phyloP scores from a whole-genome alignment of 1,284 basidiomycete species.

The Vanrija pseudolonga region DNA sequence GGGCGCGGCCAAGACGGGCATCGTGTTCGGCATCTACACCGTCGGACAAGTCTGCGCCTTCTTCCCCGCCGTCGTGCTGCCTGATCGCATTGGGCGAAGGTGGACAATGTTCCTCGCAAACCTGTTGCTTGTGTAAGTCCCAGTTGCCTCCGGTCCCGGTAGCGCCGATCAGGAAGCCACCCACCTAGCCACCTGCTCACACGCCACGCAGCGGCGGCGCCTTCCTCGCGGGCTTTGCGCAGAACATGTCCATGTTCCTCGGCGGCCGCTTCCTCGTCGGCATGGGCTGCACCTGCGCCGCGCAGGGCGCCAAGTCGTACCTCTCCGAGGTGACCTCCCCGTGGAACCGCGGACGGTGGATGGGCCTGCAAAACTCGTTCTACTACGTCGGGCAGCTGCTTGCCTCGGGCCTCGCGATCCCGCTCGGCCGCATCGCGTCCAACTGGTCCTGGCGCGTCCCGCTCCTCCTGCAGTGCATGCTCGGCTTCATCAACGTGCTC shows the following conservation, averaged over 20 bases:
- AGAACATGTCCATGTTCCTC: slow-evolving; percentile 52
- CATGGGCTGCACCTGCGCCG: slow-evolving; percentile 49
- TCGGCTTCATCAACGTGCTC: slow-evolving; percentile 53
- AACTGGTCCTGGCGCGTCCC: slow-evolving; percentile 57
- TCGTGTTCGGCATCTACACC: slow-evolving; percentile 53
- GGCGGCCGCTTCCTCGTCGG: slow-evolving; percentile 56
- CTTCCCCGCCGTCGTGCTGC: slow-evolving; percentile 44
- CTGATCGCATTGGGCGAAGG: slow-evolving; percentile 57
- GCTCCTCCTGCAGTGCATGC: slow-evolving; percentile 54
- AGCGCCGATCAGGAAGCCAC: too few species aligned
- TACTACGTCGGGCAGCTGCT: slow-evolving; percentile 59
- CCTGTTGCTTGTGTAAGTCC: slow-evolving; percentile 52
- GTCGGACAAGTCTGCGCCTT: slow-evolving; percentile 50
- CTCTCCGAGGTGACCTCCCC: slow-evolving; percentile 56
- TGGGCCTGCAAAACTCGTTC: slow-evolving; percentile 52
- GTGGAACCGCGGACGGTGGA: slow-evolving; percentile 55
- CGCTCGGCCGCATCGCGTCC: slow-evolving; percentile 52
- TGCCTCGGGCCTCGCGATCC: slow-evolving; percentile 56
- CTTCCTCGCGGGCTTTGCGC: slow-evolving; percentile 55
- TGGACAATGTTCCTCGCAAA: slow-evolving; percentile 58
- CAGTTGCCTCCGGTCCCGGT: too few species aligned
- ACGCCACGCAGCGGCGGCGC: slow-evolving; percentile 50
- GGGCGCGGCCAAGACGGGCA: neutral
- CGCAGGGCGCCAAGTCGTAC: slow-evolving; percentile 54
- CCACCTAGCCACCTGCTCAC: neutral